Base-by-base conservation (phyloP, 805 yeast genomes). In the Ogataea allantospora region DNA sequence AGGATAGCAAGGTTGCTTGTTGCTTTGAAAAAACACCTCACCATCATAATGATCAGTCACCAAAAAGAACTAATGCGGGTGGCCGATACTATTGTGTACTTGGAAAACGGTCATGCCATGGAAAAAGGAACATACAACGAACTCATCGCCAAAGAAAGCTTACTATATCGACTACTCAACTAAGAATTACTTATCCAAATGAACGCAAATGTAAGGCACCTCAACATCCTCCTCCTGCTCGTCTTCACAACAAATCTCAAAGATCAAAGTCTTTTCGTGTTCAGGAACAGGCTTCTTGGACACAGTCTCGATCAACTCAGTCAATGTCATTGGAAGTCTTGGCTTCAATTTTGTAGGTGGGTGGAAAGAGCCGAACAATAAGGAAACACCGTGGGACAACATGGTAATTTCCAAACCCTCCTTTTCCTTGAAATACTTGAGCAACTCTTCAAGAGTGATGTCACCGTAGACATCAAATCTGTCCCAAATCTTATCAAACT, bases 171-270 rank as follows among this genome's bases (percentile, higher is more conserved):
- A 12, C 30, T 29, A 14, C 12, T 38, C 4, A 33, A 33, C 36
- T 34, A 35, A 26, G 21, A 20, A 4, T 17, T 24, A 33, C 22
- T 38, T 44, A 29, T 51, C 40, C 18, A 80, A 55, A 51, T 73
- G 75, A 40, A 89, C 76, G 40, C 85, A 78, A 44, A 89, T 75
- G 58, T 78, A 88, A 21, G 99, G 99, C 47, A 88, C 87, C 53
- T 89, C 98, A 14, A 88, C 96, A 60, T 93, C 99, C 59, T 93
- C 98, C 23, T 91, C 99, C 30, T 81, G 75, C 55, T 77, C 70
- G 60, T 93, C 99, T 55, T 93, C 98, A 44, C 91, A 85, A 60
- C 96, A 88, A 30, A 93, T 75, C 65, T 91, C 99, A 41, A 93
- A 74, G 42, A 91, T 81, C 66, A 93, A 69, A 12, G 87, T 80